Evolutionary conservation across 371 early-diverging fungal genomes (phyloP).

Genomic region (Mortierella sp.): DNA sequence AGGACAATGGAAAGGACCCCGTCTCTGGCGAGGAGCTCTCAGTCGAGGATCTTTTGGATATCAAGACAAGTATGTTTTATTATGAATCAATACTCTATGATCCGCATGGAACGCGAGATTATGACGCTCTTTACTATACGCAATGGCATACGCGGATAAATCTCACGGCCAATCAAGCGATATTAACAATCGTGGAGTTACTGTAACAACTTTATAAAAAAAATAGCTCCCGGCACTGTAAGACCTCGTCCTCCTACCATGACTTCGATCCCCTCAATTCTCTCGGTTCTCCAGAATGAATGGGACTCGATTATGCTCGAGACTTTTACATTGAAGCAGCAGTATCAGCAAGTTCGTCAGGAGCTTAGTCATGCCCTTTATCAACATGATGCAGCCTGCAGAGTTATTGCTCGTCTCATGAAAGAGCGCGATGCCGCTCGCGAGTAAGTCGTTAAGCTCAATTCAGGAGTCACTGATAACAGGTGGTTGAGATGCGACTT

Average conservation of each 20-base stretch:
- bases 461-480: background rate
- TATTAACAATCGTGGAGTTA: background rate
- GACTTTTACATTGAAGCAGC: conserved; percentile 90
- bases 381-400: conserved; percentile 94
- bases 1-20: conserved; percentile 88
- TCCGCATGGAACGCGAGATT: background rate
- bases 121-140: background rate
- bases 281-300: conserved; percentile 93
- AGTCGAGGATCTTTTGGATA: conserved; percentile 82
- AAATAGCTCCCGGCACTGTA: conserved; percentile 73
- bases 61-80: conserved; percentile 70
- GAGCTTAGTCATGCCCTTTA: conserved; percentile 94
- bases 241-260: conserved; percentile 91
- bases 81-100: background rate
- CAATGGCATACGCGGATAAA: background rate
- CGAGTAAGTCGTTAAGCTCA: conserved; percentile 59
- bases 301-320: conserved; percentile 96
- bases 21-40: conserved; percentile 80
- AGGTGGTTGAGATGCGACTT: background rate
- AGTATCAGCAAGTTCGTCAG: conserved; percentile 91
- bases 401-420: conserved; percentile 93
- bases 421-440: conserved; percentile 94
- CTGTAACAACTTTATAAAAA: background rate
- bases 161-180: background rate
- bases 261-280: conserved; percentile 92